phyloP scores from a whole-genome alignment of 106 monocot species.

The Amphibolis antarctica region DNA sequence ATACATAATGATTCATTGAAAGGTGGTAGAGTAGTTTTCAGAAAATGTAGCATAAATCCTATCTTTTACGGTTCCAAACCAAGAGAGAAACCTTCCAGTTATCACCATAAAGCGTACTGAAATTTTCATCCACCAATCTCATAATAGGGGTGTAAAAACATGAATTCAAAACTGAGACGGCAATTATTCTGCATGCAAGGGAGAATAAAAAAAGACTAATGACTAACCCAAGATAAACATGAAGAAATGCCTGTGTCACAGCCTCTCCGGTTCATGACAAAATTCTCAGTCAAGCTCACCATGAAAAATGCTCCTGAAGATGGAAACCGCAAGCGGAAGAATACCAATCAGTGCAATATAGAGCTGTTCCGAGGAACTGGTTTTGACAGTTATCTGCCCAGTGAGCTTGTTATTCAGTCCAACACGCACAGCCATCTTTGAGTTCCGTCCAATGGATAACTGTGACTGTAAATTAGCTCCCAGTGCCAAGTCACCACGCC shows the following conservation, averaged over 20 bases:
- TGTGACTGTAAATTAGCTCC: conserved; percentile 91
- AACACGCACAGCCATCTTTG: conserved; percentile 64
- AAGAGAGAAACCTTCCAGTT: too few relatives aligned
- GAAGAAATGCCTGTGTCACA: background rate
- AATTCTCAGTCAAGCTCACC: conserved; percentile 16
- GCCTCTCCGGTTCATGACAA: background rate
- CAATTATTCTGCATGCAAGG: background rate
- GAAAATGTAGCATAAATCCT: too few relatives aligned
- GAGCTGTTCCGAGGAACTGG: conserved; percentile 67
- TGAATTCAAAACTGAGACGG: background rate
- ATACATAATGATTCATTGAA: too few relatives aligned
- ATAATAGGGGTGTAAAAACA: background rate
- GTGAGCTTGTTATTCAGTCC: conserved; percentile 79
- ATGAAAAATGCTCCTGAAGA: conserved; percentile 35
- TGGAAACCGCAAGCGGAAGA: conserved; percentile 47
- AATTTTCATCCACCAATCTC: background rate
- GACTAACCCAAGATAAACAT: background rate
- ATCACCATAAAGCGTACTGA: background rate
- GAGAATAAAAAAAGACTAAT: background rate
- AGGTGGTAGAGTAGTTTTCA: too few relatives aligned
- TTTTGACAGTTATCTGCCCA: conserved; percentile 71
- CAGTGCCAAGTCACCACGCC: conserved; percentile 77
- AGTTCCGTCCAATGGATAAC: conserved; percentile 45
- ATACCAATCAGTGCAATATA: conserved; percentile 64
- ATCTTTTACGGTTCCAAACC: too few relatives aligned